Evolutionary conservation across 768 basidiomycete species (phyloP).

Genomic region (Kwoniella sp.): DNA sequence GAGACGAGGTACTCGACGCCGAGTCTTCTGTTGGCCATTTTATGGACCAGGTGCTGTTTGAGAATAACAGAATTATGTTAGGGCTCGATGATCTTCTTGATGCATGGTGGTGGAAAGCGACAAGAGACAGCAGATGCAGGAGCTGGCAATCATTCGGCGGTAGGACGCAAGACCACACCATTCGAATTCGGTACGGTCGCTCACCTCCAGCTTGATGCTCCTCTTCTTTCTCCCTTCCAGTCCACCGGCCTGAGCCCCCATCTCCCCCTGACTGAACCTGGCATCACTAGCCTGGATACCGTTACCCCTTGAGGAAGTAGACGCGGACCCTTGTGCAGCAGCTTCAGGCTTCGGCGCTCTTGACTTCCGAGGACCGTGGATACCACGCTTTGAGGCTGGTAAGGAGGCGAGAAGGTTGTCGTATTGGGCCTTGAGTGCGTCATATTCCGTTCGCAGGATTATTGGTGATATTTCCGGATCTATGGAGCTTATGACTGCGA

Average conservation of each 20-base stretch:
- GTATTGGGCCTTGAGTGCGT: slow-evolving; percentile 38
- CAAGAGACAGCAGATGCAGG: background rate
- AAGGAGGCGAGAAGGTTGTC: slow-evolving; percentile 20
- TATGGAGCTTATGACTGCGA: slow-evolving; percentile 14
- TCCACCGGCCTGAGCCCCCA: slow-evolving; percentile 1
- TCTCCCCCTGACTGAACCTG: background rate
- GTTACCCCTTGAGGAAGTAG: background rate
- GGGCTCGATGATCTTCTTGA: background rate
- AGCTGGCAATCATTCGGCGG: background rate
- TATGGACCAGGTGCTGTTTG: slow-evolving; percentile 51
- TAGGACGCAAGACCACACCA: background rate
- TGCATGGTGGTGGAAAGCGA: background rate
- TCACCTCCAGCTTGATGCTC: slow-evolving; percentile 45
- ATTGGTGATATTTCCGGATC: slow-evolving; percentile 23
- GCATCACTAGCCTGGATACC: background rate
- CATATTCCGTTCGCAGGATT: slow-evolving; percentile 35
- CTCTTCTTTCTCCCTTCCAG: slow-evolving; percentile 32
- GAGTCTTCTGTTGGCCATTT: slow-evolving; percentile 46
- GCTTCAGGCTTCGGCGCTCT: background rate
- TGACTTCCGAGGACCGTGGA: background rate
- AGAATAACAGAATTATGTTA: no score
- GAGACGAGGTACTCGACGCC: slow-evolving; percentile 45
- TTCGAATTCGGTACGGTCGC: background rate
- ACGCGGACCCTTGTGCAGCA: background rate
- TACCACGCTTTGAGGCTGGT: background rate